phyloP scores from a whole-genome alignment of 176 grass and related monocot species.

The bread wheat (Triticum aestivum) region IWGSC_CS_RefSeq_v2.1 NC_057796.1:159006965-159007464 shows the following conservation, averaged over 20 bases:
- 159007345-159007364: constrained; percentile 44
- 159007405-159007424: constrained; percentile 30
- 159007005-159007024: not conserved
- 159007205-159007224: constrained; percentile 1
- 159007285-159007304: constrained; percentile 29
- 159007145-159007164: not conserved
- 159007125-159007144: not conserved
- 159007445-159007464: constrained; percentile 87
- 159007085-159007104: not conserved
- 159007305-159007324: constrained; percentile 46
- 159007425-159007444: constrained; percentile 85
- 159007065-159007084: not conserved
- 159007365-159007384: constrained; percentile 16
- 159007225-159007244: not conserved
- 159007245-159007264: constrained; percentile 21
- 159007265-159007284: constrained; percentile 24
- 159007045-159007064: constrained; percentile 17
- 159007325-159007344: constrained; percentile 31
- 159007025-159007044: not conserved
- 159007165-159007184: not conserved
- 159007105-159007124: not conserved
- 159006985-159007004: too few relatives aligned
- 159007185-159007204: not conserved
- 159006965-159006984: too few relatives aligned
- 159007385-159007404: constrained; percentile 15